Evolutionary conservation across 1,284 basidiomycete species (phyloP), one percentile per base, ranked within the genome.

Genomic region (Ganoderma boninense): DNA sequence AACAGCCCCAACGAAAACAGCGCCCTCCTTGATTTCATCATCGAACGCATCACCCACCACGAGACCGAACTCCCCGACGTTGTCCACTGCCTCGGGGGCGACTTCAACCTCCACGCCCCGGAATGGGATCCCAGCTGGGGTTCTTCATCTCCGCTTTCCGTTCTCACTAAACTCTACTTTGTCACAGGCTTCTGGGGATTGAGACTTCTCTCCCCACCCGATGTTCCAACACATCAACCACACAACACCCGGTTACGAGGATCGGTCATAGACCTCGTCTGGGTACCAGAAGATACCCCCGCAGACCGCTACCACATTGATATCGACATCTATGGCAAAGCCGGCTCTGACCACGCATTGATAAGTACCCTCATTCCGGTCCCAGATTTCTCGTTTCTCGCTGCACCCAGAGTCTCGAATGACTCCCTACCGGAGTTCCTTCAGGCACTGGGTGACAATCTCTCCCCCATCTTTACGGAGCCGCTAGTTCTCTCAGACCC

Each of bases 181-280:
- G 5, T 65, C 18, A 7, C 32, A 20, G 64, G 16, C 0, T 10
- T 4, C 14, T 40, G 29, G 64, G 54, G 26, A 10, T 38, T 59
- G 2, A 1, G n/a, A 0, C 35, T 65, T 0, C 64, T 57, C 0
- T 57, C 52, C 1, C 35, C 64, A 0, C 14, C 29, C 4, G 54
- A 44, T 23, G 40, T 65, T 3, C 13, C 42, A 5, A 65, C 64
- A 1, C 63, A 64, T 35, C 8, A 8, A 4, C 63, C 49, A 0
- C 49, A 64, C 46, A 56, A 64, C 13, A 10, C 54, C 23, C 13
- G n/a, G 0, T 56, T 65, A 1, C 38, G 54, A 16, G 11, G 29
- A 2, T 38, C 54, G 1, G 64, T 65, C 10, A 65, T 65, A 4
- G 64, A 65, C 26, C 54, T 65, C 2, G 18, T 59, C 4, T 57